Conservation (phyloP, 2,329 filamentous ascomycete genomes). For the Hypoxylon sp. region DNA sequence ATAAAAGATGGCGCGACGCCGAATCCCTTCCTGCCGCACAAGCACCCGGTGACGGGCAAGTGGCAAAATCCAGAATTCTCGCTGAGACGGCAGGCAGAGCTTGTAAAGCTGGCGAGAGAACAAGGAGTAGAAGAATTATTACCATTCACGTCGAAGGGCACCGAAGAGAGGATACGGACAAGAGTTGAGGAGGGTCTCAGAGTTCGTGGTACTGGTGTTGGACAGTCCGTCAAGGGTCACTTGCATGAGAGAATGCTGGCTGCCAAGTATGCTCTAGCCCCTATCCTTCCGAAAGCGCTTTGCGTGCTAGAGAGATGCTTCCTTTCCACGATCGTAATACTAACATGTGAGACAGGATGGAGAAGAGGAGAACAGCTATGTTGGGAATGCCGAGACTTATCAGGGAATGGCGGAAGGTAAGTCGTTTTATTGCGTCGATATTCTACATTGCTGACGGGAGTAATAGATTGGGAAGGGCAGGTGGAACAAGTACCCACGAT, state of each 20-base stretch:
- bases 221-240: conserved; percentile 95
- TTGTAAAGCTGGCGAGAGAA: conserved; percentile 86
- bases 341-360: conserved; percentile 72
- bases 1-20: conserved; percentile 60
- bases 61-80: conserved; percentile 90
- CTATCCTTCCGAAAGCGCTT: conserved; percentile 3
- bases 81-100: conserved; percentile 87
- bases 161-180: conserved; percentile 77
- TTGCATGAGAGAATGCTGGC: conserved; percentile 90
- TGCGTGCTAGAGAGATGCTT: not conserved
- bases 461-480: conserved; percentile 67
- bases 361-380: conserved; percentile 92
- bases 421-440: conserved; percentile 53
- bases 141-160: conserved; percentile 82
- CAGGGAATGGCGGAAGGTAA: conserved; percentile 91
- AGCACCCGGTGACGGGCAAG: conserved; percentile 82
- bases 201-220: conserved; percentile 93
- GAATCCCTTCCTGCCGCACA: conserved; percentile 87
- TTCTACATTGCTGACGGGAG: conserved; percentile 54
- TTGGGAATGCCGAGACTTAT: conserved; percentile 94
- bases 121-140: conserved; percentile 86
- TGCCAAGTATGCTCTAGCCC: conserved; percentile 70
- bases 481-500: conserved; percentile 73
- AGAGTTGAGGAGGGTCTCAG: conserved; percentile 84
- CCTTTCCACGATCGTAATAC: conserved; percentile 36